Evolutionary conservation across 345 rosid genomes (phyloP), one percentile per base, ranked within the genome.

Genomic region (Aquilaria yunnanensis): DNA sequence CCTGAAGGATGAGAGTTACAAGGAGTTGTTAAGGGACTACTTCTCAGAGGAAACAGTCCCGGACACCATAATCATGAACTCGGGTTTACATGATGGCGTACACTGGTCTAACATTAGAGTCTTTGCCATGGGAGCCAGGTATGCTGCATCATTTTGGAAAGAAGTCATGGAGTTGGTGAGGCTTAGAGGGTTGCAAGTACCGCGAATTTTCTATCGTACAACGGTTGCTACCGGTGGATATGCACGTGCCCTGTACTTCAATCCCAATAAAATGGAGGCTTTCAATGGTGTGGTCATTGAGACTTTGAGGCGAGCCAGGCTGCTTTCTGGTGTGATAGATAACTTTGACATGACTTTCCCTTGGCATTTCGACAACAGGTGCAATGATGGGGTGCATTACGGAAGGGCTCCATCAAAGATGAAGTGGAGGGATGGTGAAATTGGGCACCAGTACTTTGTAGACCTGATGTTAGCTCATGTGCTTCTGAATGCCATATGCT

Each of bases 381-480:
- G 97, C 69, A 94, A 76, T 3, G 96, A 94, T 30, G 99, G 99
- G 0, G 97, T 94, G 12, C 97, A 94, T 66, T 94, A 94, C 16
- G 99, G 99, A 14, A 83, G 99, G 67, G 84, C 88, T 54, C 97
- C 97, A 0, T 74, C 70, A 5, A 86, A 88, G 83, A 80, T 80
- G 91, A 70, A 63, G 68, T 94, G 97, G 97, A 85, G 82, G 69
- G 99, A 94, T 29, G 99, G 99, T 32, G 80, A 82, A 72, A 86
- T 90, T 1, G 99, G 99, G 51, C 99, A 94, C 78, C 96, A 94
- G 70, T 94, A 94, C 67, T 94, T 90, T 41, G 99, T 90, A n/a
- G 99, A 94, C 76, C 75, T 94, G 57, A 90, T 94, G 99, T 76
- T 94, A 54, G 85, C 74, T 60, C 96, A 94, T 63, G 87, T 94